Evolutionary conservation across 352 stramenopile genomes (phyloP), one percentile per base, ranked within the genome.

Genomic region (Phytophthora idaei): DNA sequence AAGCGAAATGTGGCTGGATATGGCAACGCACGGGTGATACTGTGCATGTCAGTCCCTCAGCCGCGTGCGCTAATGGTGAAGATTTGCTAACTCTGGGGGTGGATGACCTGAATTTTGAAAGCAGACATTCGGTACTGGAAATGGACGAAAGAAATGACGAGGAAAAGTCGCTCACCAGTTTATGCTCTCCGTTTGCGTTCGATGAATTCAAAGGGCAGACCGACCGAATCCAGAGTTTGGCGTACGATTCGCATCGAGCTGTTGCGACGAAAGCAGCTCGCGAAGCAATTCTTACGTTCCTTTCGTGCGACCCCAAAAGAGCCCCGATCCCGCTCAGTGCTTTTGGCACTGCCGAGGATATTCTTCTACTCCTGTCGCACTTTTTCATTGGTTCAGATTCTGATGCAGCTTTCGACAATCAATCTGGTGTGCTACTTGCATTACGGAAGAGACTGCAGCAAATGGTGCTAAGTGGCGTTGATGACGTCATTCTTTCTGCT

Each of bases 101-200:
- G 41, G 84, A 93, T 48, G 84, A 93, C 39, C 34, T 31, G 1
- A 64, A 55, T 14, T 64, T 80, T 28, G 59, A 82, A n/a, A 54
- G 31, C n/a, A 59, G 44, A 17, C 59, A 85, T 52, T 75, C 72
- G 0, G 72, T 69, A 29, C 59, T 90, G 6, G 69, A 89, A 45
- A 85, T 94, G 57, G 78, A 90, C 36, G 73, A 87, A 42, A 79
- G 64, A 52, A 90, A 93, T 41, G 55, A 70, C 2, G 81, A 92
- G 36, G 68, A 87, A 39, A 78, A 84, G n/a, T 61, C 58, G 3
- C 48, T 93, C 27, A 66, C 75, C n/a, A 72, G 49, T 29, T 91
- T 92, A 52, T 78, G 76, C 27, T 93, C 82, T 3, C 81, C 89
- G 44, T 94, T 88, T 51, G 76, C 70, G 0, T 78, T 81, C 54